These are phyloP conservation scores for Candida mesenterica DNA, from an alignment of 1,139 yeast species.

Conservation along the genomic window DNA sequence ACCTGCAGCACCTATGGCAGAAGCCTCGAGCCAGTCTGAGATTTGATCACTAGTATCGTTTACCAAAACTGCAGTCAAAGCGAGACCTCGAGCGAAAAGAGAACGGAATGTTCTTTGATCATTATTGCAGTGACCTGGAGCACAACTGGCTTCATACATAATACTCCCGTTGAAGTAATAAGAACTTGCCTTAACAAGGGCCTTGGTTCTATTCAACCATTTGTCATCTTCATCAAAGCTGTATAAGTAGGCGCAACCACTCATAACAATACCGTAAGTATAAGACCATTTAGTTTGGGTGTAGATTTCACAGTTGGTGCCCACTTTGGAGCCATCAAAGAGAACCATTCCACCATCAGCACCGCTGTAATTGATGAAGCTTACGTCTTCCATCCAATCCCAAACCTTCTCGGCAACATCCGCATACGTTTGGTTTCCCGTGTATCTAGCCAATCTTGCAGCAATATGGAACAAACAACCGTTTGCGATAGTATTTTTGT, in stretches of 20 bases:
- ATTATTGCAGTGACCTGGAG: slow-evolving; percentile 58
- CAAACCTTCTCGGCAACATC: slow-evolving; percentile 80
- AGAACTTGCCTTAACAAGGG: slow-evolving; percentile 50
- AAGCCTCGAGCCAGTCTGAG: slow-evolving; percentile 46
- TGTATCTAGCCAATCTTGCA: slow-evolving; percentile 82
- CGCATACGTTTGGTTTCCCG: slow-evolving; percentile 67
- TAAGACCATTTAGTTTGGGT: slow-evolving; percentile 79
- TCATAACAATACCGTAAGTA: slow-evolving; percentile 75
- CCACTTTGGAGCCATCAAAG: slow-evolving; percentile 75
- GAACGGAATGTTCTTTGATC: slow-evolving; percentile 93
- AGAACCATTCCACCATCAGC: slow-evolving; percentile 43
- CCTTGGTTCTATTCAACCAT: slow-evolving; percentile 66
- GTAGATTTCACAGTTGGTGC: slow-evolving; percentile 59
- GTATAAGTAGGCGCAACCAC: slow-evolving; percentile 83
- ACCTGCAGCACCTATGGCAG: slow-evolving; percentile 77
- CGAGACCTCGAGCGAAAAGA: slow-evolving; percentile 72
- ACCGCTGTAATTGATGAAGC: slow-evolving; percentile 45
- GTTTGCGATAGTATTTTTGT: slow-evolving; percentile 86
- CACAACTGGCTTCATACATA: slow-evolving; percentile 80
- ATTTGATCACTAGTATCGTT: slow-evolving; percentile 61
- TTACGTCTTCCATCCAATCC: slow-evolving; percentile 74
- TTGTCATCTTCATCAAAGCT: slow-evolving; percentile 64
- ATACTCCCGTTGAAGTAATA: slow-evolving; percentile 58
- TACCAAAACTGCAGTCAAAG: slow-evolving; percentile 68
- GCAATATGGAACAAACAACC: slow-evolving; percentile 89